Evolutionary conservation across 257 asterid genomes (phyloP).

Genomic region (Solanum pimpinellifolium): DNA sequence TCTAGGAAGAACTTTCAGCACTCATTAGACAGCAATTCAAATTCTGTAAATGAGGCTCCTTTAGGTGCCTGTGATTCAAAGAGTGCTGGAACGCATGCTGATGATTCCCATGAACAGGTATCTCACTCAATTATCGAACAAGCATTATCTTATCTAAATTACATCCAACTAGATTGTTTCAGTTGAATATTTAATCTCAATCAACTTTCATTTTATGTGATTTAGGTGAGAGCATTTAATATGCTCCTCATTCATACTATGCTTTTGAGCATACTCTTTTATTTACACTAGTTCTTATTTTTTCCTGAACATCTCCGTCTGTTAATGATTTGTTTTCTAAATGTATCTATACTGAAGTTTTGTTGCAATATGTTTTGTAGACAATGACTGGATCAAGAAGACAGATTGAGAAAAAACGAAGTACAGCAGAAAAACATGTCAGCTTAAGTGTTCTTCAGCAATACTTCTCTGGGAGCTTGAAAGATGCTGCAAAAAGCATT

Average conservation of each 20-base stretch:
- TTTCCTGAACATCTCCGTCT: background rate
- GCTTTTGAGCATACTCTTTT: background rate
- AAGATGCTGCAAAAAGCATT: conserved; percentile 94
- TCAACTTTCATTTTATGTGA: background rate
- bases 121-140: background rate
- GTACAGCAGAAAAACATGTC: conserved; percentile 76
- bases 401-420: conserved; percentile 52
- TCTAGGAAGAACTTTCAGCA: conserved; percentile 32
- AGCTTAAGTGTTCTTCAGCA: conserved; percentile 77
- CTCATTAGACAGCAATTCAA: conserved; percentile 21
- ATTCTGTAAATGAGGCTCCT: background rate
- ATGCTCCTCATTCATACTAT: background rate
- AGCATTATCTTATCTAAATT: background rate
- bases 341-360: background rate
- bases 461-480: conserved; percentile 85
- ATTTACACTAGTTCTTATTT: background rate
- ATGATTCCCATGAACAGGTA: conserved; percentile 36
- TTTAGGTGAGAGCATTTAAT: background rate
- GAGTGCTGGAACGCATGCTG: conserved; percentile 14
- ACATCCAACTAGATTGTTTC: background rate
- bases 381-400: conserved; percentile 21
- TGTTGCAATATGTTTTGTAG: background rate
- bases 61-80: conserved; percentile 26
- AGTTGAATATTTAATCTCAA: background rate
- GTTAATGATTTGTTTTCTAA: background rate